Evolutionary conservation across 164 flowering plant species (phyloP), one percentile per base, ranked within the genome.

Genomic region (Nymphaea thermarum): DNA sequence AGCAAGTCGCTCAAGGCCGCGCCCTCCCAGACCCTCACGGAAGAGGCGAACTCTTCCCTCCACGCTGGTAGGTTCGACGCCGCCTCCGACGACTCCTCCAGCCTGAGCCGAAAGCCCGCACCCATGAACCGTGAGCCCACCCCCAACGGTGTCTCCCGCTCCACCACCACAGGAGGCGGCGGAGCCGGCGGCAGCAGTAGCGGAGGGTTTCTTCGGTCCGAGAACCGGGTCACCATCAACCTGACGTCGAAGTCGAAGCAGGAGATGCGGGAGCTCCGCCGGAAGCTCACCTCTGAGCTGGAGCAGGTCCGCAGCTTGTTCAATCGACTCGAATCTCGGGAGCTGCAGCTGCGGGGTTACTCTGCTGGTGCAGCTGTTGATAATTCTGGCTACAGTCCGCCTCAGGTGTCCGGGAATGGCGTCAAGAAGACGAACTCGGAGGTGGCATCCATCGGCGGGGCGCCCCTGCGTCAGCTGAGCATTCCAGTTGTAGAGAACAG

Each of bases 211-310:
- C 2, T 53, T 73, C 64, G 43, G 62, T 43, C 76, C 68, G 87
- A 81, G 44, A 71, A 74, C 68, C 73, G 80, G 16, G 75, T 87
- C 36, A 82, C 73, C 68, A 77, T 87, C 16, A 77, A 73, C 71
- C 68, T 89, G 69, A 66, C 78, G 3, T 76, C 75, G 15, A 81
- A 68, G 62, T 75, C 93, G 25, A 87, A 83, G 83, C 79, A 79
- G 65, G 90, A 90, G 79, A 71, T 66, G 64, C 74, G 81, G 8
- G 92, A 90, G 73, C 72, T 91, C 6, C 77, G 82, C 71, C 79
- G 78, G 77, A 86, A 80, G 85, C 82, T 93, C 53, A 78, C 79
- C 65, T 68, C 66, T 44, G 96, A 93, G 81, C 88, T 91, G 17
- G 81, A 75, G 62, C 75, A 69, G 72, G 91, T 93, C 44, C 77